Conservation (phyloP, 2,329 filamentous ascomycete genomes). For the Esteya vermicola region DNA sequence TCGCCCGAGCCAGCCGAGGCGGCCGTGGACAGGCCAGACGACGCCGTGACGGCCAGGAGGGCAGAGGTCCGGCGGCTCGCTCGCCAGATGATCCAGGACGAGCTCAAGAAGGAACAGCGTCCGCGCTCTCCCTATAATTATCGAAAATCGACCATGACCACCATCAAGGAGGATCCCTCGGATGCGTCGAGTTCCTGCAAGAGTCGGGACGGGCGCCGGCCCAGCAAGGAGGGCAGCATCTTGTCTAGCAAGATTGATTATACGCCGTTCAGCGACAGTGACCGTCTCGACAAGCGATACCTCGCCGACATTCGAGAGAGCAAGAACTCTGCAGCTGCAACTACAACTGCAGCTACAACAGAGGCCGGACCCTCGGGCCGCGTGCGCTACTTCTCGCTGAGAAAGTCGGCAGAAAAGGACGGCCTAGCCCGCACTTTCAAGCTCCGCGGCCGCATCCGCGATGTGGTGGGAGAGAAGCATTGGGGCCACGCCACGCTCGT, state of each 20-base stretch:
- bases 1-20: slow-evolving; percentile 29
- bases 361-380: too few relatives aligned
- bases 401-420: neutral
- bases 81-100: slow-evolving; percentile 42
- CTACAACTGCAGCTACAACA: too few relatives aligned
- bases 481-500: slow-evolving; percentile 2
- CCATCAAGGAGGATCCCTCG: slow-evolving; percentile 9
- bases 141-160: slow-evolving; percentile 8
- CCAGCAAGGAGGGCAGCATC: too few relatives aligned
- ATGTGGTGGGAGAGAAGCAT: neutral
- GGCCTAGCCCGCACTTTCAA: neutral
- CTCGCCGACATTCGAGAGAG: too few relatives aligned
- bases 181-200: slow-evolving; percentile 1
- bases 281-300: neutral
- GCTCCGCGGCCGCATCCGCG: neutral
- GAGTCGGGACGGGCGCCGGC: too few relatives aligned
- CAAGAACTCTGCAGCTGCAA: too few relatives aligned
- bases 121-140: slow-evolving; percentile 3
- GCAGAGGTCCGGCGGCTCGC: slow-evolving; percentile 41
- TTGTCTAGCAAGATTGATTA: too few relatives aligned
- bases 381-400: neutral
- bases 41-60: slow-evolving; percentile 29
- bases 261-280: too few relatives aligned
- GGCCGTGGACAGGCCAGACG: slow-evolving; percentile 31
- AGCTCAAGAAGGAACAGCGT: slow-evolving; percentile 31